Base-by-base conservation (phyloP, 345 rosid genomes). In the Eucalyptus pauciflora region DNA sequence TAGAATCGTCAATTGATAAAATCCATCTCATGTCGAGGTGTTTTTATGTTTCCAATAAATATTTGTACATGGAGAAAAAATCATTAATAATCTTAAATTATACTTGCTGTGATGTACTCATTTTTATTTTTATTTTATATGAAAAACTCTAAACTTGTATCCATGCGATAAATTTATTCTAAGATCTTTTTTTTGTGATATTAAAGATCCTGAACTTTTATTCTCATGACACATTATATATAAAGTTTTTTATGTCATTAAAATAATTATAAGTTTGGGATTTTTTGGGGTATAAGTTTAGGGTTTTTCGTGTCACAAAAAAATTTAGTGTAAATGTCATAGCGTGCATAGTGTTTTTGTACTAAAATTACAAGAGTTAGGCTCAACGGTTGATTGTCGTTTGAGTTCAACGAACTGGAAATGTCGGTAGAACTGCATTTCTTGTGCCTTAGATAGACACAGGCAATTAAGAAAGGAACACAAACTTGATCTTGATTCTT, bases 71-170 rank as follows among this genome's bases (percentile, higher is more conserved):
- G 4, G 41, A 4, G 41, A 41, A 41, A 41, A 41, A 41, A 4
- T 43, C 45, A 43, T 6, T 43, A 43, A 43, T 43, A 43, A 43
- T 43, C 7, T 43, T 37, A 37, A 8, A 24, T 56, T 22, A 8
- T 56, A 9, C 5, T 22, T 0, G 22, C 0, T 0, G 12, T 54
- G 5, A 4, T 0, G 8, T 0, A 54, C 37, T 33, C 37, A 33
- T 33, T 33, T 5, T 20, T 4, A 8, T 8, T 54, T 7, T 51
- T 17, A 51, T 50, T 49, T 49, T 13, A 11, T 12, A 1, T 10
- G 13, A 49, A 49, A 49, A 49, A 49, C 13, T 12, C 3, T 10
- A 37, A 49, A 49, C 1, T 49, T 49, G 1, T 45, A 45, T 2
- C 2, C 46, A 45, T 45, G 2, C 1, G 1, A 52, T 3, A 17